Evolutionary conservation across 2,329 filamentous ascomycete species (phyloP), one percentile per base, ranked within the genome.

Genomic region (Beauveria brongniartii): DNA sequence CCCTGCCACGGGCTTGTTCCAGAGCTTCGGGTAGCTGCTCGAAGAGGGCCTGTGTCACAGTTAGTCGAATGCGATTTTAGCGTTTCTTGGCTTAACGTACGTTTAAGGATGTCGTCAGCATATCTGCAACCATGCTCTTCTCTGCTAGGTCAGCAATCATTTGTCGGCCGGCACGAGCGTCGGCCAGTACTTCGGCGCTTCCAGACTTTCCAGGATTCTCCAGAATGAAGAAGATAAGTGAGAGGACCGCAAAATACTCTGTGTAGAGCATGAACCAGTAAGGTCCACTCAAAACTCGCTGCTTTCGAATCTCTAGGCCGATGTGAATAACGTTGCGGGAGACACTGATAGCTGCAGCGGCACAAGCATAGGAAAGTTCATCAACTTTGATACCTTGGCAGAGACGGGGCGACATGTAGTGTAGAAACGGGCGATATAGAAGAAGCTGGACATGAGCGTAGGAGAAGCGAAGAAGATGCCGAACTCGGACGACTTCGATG

Each of bases 261-360:
- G 89, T 91, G 69, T 91, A 93, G 70, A 93, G 84, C 66, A 90
- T 89, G 69, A 93, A 93, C 90, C 90, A 94, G 72, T 91, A 92
- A 0, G 90, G 88, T 1, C 90, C 91, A 64, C 88, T 87, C n/a
- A 94, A 77, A 7, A 91, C 78, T 4, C 87, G 83, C 67, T 88
- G 83, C 69, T 86, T 87, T 65, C 88, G 86, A 77, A 92, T 92
- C 68, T 92, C 88, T 24, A 85, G 81, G 5, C 87, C 88, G 62
- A 93, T 91, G 68, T 92, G 89, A 40, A 94, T 84, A 63, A 94
- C 90, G 68, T 93, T 89, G 4, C 80, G 78, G 10, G 82, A 83
- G 14, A 92, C 79, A 62, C 81, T 86, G 58, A 86, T 80, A 2
- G 82, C 82, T 0, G 82, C 82, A 1, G 82, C 80, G 2, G 83